Conservation (phyloP, 2,329 filamentous ascomycete species). For the Paecilomyces niveus region DNA sequence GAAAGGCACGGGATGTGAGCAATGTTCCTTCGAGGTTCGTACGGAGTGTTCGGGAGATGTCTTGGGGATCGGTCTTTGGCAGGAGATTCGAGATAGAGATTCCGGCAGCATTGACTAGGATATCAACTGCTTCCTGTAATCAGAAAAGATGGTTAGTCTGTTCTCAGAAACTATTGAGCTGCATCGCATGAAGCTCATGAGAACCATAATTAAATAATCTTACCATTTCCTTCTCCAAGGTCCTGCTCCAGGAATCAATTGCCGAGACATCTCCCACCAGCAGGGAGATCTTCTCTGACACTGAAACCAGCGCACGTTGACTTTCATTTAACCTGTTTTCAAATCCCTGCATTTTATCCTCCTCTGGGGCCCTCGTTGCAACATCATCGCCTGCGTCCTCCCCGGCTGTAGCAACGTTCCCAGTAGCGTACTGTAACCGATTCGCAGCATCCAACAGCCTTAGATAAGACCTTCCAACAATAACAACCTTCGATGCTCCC, state of each 20-base stretch:
- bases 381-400: slow-evolving; percentile 5
- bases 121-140: slow-evolving; percentile 34
- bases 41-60: slow-evolving; percentile 53
- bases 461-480: slow-evolving; percentile 52
- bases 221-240: slow-evolving; percentile 35
- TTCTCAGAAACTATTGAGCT: background rate
- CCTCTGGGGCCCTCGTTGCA: slow-evolving; percentile 13
- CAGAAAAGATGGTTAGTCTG: slow-evolving; percentile 2
- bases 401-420: background rate
- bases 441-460: slow-evolving; percentile 36
- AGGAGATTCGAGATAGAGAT: slow-evolving; percentile 60
- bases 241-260: slow-evolving; percentile 23
- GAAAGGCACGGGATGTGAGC: slow-evolving; percentile 30
- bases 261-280: slow-evolving; percentile 33
- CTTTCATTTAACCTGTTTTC: background rate
- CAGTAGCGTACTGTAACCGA: slow-evolving; percentile 11
- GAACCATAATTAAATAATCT: background rate
- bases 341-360: slow-evolving; percentile 4
- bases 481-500: slow-evolving; percentile 51
- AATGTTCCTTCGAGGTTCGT: slow-evolving; percentile 58
- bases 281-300: slow-evolving; percentile 16
- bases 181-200: background rate
- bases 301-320: slow-evolving; percentile 4
- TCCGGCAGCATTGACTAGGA: slow-evolving; percentile 77
- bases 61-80: slow-evolving; percentile 43